Percentiles rank a stretch among this genome's conserved stretches.
phyloP scores from a whole-genome alignment of 1,284 basidiomycete genomes.

The Trametes hirsuta region DNA sequence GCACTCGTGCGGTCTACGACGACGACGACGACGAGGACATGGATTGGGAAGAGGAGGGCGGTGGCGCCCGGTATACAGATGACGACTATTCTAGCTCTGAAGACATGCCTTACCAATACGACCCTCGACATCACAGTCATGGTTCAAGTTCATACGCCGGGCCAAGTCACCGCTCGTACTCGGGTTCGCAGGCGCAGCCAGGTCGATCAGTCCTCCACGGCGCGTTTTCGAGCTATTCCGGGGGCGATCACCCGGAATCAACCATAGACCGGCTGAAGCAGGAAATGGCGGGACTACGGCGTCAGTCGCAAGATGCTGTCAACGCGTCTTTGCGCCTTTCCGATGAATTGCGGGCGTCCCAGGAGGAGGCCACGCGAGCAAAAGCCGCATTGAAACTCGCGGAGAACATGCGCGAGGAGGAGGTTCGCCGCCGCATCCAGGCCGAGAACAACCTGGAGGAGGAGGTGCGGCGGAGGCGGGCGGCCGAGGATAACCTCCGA shows the following conservation, averaged over 20 bases:
- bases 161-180: slow-evolving; percentile 18
- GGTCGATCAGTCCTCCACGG: slow-evolving; percentile 29
- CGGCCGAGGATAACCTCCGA: slow-evolving; percentile 52
- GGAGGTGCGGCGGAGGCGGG: slow-evolving; percentile 51
- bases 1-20: slow-evolving; percentile 27
- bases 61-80: slow-evolving; percentile 26
- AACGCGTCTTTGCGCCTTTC: slow-evolving; percentile 61
- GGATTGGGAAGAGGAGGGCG: slow-evolving; percentile 29
- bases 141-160: slow-evolving; percentile 32
- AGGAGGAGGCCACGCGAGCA: slow-evolving; percentile 57
- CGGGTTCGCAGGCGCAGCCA: slow-evolving; percentile 18
- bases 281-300: slow-evolving; percentile 62
- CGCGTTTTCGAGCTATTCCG: slow-evolving; percentile 30
- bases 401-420: slow-evolving; percentile 63
- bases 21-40: slow-evolving; percentile 38
- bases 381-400: slow-evolving; percentile 54
- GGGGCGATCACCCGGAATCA: slow-evolving; percentile 25
- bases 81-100: slow-evolving; percentile 65
- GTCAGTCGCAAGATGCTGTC: slow-evolving; percentile 67
- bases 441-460: slow-evolving; percentile 57
- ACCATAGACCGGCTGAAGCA: slow-evolving; percentile 61
- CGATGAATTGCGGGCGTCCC: slow-evolving; percentile 64
- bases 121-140: slow-evolving; percentile 41
- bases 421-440: slow-evolving; percentile 56
- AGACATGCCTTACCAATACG: slow-evolving; percentile 51